phyloP scores from a whole-genome alignment of 2,329 filamentous ascomycete genomes.

The Lachnellula subtilissima region DNA sequence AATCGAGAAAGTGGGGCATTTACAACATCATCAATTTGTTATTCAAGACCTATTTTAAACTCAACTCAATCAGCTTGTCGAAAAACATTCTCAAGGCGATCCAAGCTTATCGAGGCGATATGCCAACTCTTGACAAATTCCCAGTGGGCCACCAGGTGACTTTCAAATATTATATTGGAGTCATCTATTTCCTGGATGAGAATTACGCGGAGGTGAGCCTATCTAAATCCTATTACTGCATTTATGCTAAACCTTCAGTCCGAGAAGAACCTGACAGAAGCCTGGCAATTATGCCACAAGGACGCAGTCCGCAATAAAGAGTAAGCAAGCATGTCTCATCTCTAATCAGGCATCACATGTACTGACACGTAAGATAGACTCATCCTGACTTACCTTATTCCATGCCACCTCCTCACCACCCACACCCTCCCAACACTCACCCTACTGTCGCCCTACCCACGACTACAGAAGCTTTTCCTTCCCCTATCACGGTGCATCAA shows the following conservation, averaged over 20 bases:
- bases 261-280: conserved; percentile 73
- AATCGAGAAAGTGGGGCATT: conserved; percentile 96
- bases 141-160: conserved; percentile 89
- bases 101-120: conserved; percentile 69
- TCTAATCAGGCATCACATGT: conserved; percentile 4
- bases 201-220: conserved; percentile 71
- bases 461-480: conserved; percentile 70
- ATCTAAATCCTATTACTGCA: background rate
- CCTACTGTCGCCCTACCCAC: conserved; percentile 71
- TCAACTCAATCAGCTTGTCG: conserved; percentile 83
- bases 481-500: conserved; percentile 77
- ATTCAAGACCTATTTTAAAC: conserved; percentile 98
- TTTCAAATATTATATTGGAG: conserved; percentile 93
- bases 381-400: conserved; percentile 92
- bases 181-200: conserved; percentile 91
- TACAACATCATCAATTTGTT: conserved; percentile 92
- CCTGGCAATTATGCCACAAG: conserved; percentile 76
- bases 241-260: conserved; percentile 46
- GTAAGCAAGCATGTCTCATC: conserved; percentile 42
- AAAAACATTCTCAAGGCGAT: conserved; percentile 86
- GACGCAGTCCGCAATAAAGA: conserved; percentile 72
- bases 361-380: conserved; percentile 49
- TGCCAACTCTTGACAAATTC: conserved; percentile 74
- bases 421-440: conserved; percentile 73
- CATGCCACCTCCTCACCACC: conserved; percentile 82